A percentile compares a stretch with the other conserved stretches of the same genome.
phyloP scores from a whole-genome alignment of 805 yeast genomes.

The Pichia rugopelliculosa region DNA sequence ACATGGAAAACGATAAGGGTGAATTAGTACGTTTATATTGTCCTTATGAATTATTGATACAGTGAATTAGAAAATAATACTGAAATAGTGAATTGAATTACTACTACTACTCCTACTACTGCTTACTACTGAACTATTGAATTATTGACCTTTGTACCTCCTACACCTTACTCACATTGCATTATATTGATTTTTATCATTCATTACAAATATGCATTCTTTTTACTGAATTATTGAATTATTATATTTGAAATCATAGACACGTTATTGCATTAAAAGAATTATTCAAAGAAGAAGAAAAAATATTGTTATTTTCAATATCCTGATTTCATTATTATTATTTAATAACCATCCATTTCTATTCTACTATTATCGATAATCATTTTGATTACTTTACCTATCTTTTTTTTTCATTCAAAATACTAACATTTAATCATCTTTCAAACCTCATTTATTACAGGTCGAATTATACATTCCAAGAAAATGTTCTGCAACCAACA shows the following conservation, averaged over 20 bases:
- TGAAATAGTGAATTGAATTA: neutral
- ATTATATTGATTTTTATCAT: too few species aligned
- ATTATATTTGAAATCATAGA: too few species aligned
- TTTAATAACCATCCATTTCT: too few species aligned
- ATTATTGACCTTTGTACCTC: neutral
- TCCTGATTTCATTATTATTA: too few species aligned
- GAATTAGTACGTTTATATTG: slow-evolving; percentile 73
- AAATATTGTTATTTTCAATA: too few species aligned
- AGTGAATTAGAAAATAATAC: neutral
- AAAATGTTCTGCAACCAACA: slow-evolving; percentile 99
- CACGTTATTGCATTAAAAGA: too few species aligned
- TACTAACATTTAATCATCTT: slow-evolving; percentile 22
- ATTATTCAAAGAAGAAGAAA: too few species aligned
- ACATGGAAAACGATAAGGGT: slow-evolving; percentile 99
- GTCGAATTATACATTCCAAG: slow-evolving; percentile 99
- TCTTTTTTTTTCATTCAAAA: neutral
- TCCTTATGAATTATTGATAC: neutral
- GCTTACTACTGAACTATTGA: neutral
- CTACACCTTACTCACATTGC: too few species aligned
- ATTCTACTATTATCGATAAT: neutral
- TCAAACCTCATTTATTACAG: slow-evolving; percentile 37
- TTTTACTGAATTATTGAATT: too few species aligned
- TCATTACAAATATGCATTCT: too few species aligned
- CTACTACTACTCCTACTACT: too few species aligned
- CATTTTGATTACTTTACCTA: neutral